These are phyloP conservation scores for Sistotremastrum suecicum DNA, from an alignment of 768 basidiomycete genomes.

Conservation along the genomic window DNA sequence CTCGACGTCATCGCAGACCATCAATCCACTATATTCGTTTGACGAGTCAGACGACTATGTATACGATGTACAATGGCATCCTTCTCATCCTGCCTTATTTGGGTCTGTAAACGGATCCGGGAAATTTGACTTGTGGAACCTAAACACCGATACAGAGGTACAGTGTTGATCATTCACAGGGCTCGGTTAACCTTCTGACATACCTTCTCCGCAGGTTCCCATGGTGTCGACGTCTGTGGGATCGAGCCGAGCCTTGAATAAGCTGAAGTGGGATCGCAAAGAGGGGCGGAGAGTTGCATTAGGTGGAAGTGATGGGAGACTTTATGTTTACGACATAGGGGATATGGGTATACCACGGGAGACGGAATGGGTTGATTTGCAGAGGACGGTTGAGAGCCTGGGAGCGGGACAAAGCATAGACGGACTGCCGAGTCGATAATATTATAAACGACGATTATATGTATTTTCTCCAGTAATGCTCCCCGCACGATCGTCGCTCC, in stretches of 20 bases:
- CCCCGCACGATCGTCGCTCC: too few relatives aligned
- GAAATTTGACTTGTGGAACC: constrained; percentile 93
- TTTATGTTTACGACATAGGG: constrained; percentile 93
- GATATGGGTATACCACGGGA: constrained; percentile 83
- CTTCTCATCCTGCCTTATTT: constrained; percentile 86
- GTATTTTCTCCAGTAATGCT: too few relatives aligned
- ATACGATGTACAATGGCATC: constrained; percentile 98
- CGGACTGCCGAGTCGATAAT: too few relatives aligned
- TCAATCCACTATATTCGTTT: constrained; percentile 82
- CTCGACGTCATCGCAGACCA: constrained; percentile 35
- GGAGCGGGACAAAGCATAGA: too few relatives aligned
- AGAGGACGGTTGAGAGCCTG: constrained; percentile 47
- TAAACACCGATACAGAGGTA: constrained; percentile 95
- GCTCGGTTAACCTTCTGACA: background rate
- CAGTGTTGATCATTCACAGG: constrained; percentile 13
- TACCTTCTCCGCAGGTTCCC: constrained; percentile 52
- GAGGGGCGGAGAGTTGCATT: constrained; percentile 83
- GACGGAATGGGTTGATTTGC: constrained; percentile 87
- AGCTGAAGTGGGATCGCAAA: constrained; percentile 87
- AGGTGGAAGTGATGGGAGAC: constrained; percentile 81
- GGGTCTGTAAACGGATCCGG: constrained; percentile 91
- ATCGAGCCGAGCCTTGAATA: constrained; percentile 79
- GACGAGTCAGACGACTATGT: constrained; percentile 98
- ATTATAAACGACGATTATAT: background rate
- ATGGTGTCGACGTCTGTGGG: constrained; percentile 76